A percentile compares a stretch with the other conserved stretches of the same genome.
These are phyloP conservation scores for Lachancea meyersii DNA, from an alignment of 805 yeast species.

Conservation along the genomic window DNA sequence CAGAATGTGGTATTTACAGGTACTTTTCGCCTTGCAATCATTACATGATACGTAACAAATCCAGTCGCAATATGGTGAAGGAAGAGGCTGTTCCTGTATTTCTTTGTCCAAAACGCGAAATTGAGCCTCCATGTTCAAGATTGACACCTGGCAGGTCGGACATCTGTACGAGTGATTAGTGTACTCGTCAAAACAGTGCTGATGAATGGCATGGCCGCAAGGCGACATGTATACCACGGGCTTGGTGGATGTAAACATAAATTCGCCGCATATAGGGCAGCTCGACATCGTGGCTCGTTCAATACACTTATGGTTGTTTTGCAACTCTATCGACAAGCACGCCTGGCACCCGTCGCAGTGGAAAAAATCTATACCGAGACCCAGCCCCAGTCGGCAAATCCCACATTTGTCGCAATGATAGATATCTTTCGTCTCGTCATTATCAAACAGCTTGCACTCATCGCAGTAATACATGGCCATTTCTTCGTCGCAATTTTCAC, in stretches of 20 bases:
- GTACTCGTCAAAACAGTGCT: slow-evolving; percentile 72
- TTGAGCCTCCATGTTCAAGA: slow-evolving; percentile 81
- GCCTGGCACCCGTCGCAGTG: slow-evolving; percentile 89
- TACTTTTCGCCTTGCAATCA: slow-evolving; percentile 81
- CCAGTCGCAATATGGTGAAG: slow-evolving; percentile 75
- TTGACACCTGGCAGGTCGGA: slow-evolving; percentile 81
- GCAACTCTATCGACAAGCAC: slow-evolving; percentile 74
- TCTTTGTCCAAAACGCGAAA: slow-evolving; percentile 83
- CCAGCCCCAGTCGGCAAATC: slow-evolving; percentile 84
- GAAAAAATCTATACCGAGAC: slow-evolving; percentile 81
- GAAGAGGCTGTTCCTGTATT: slow-evolving; percentile 67
- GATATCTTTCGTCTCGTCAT: slow-evolving; percentile 70
- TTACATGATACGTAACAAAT: slow-evolving; percentile 68
- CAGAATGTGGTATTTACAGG: slow-evolving; percentile 69
- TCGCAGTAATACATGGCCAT: slow-evolving; percentile 75
- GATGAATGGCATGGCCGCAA: slow-evolving; percentile 94
- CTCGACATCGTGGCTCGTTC: slow-evolving; percentile 84
- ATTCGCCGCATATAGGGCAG: slow-evolving; percentile 91
- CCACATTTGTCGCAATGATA: slow-evolving; percentile 93
- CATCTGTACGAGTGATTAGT: slow-evolving; percentile 83
- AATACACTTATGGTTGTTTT: slow-evolving; percentile 74
- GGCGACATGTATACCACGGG: slow-evolving; percentile 82
- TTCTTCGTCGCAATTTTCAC: slow-evolving; percentile 58
- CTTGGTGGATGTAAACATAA: slow-evolving; percentile 72
- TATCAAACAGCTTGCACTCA: slow-evolving; percentile 76